phyloP scores from a whole-genome alignment of 805 yeast species.

The Nematodospora valgi region DNA sequence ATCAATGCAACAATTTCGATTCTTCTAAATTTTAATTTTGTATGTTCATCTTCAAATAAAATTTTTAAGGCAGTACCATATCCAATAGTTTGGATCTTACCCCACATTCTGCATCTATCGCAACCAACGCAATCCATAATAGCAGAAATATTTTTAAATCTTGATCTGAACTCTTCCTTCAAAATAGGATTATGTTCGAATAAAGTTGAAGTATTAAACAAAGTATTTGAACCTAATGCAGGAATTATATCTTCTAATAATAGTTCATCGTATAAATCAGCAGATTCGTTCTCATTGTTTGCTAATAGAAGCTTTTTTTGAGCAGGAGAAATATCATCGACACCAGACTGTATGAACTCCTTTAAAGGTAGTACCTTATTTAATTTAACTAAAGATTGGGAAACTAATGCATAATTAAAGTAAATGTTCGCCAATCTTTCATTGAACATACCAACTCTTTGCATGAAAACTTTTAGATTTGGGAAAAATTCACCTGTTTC shows the following conservation, averaged over 20 bases:
- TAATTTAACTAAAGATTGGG: slow-evolving; percentile 72
- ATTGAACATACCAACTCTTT: slow-evolving; percentile 83
- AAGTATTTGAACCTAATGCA: slow-evolving; percentile 38
- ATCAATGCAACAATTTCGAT: slow-evolving; percentile 86
- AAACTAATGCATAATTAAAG: slow-evolving; percentile 85
- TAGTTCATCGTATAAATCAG: slow-evolving; percentile 13
- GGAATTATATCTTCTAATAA: slow-evolving; percentile 33
- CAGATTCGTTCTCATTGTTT: slow-evolving; percentile 36
- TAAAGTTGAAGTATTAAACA: slow-evolving; percentile 46
- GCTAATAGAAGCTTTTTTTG: slow-evolving; percentile 27
- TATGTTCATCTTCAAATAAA: slow-evolving; percentile 57
- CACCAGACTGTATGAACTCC: slow-evolving; percentile 23
- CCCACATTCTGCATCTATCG: slow-evolving; percentile 97
- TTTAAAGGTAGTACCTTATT: slow-evolving; percentile 26
- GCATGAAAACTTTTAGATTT: slow-evolving; percentile 75
- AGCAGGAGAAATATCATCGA: slow-evolving; percentile 15
- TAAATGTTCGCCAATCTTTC: slow-evolving; percentile 88
- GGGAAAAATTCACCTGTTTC: slow-evolving; percentile 82
- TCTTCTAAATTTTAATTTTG: slow-evolving; percentile 60
- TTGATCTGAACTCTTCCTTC: slow-evolving; percentile 80
- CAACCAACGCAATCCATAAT: slow-evolving; percentile 99
- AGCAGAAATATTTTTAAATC: slow-evolving; percentile 85
- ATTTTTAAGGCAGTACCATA: slow-evolving; percentile 95
- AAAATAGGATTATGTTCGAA: slow-evolving; percentile 51
- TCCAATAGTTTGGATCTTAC: slow-evolving; percentile 94